Base-by-base conservation (phyloP, 2,329 filamentous ascomycete genomes). In the Fusarium nanum region DNA sequence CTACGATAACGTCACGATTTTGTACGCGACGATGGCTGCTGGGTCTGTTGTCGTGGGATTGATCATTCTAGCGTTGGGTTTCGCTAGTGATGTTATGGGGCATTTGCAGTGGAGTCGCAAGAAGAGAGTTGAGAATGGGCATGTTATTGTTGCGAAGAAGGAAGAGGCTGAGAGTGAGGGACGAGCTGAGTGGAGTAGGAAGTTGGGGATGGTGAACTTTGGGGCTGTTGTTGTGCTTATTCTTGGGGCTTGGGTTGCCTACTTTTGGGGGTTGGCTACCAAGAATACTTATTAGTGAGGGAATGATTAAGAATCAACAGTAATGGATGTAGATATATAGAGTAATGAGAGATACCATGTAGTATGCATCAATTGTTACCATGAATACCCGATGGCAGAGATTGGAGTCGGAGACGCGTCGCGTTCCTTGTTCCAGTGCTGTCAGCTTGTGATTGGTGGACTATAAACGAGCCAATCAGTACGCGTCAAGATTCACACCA, bases 181-280 rank as follows among this genome's bases (percentile, higher is more conserved):
- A 0, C 75, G 77, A 44, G 76, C 74, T 4, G 65, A 67, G 3
- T 78, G 80, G 54, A 87, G 85, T 48, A 78, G 74, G 55, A 74
- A 68, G 54, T 77, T 85, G 13, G 85, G 82, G 14, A 66, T 82
- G 37, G 61, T 71, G 11, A 84, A 83, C 60, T 86, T 88, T 54
- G 75, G 67, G 2, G 75, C 77, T 0, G 69, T 88, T 2, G 69
- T 84, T 1, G 23, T 85, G 6, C 68, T 89, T 42, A 81, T 86
- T 0, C 32, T 87, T 12, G 87, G 88, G 1, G 80, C 80, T 4
- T 88, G 86, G 85, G 76, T 72, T 11, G 87, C 85, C 1, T 90
- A 88, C 73, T 88, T 90, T 64, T 90, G 87, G 87, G 87, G 88
- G 10, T 82, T 86, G 4, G 85, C 84, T 6, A 89, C 85, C 0